Evolutionary conservation across 768 basidiomycete genomes (phyloP), one percentile per base, ranked within the genome.

Genomic region (Lanmaoa pseudosensibilis): DNA sequence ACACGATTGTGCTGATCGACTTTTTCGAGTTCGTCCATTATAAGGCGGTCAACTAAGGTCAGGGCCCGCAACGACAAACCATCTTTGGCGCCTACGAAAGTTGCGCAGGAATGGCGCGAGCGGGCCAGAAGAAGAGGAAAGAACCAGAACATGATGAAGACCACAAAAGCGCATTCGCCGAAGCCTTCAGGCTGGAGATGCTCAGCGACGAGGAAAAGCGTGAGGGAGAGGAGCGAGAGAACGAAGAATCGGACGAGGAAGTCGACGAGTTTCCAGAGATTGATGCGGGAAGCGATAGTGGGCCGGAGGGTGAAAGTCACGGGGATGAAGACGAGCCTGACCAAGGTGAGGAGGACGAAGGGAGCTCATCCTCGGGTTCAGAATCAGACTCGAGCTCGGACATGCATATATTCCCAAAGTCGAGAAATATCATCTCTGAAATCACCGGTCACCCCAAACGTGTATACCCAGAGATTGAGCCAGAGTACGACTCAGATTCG

Each of bases 401-500:
- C 63, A 69, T 85, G 58, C 82, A 81, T 58, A 71, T 79, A 59
- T 81, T 77, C 63, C 88, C 88, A 25, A 82, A 80, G 70, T 73
- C 85, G 43, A 88, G 86, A 72, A 84, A 80, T 27, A 73, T 92
- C 37, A 78, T 86, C 52, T 94, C 92, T 39, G 77, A 85, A 55
- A 87, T 94, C 60, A 95, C 94, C 56, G 88, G 91, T n/a, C 84
- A 86, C 59, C 85, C 80, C 55, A 94, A 92, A 78, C 81, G 80
- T 57, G 84, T 92, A 38, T 94, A 90, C 69, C 91, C 91, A 44
- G 88, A 90, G 65, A 94, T 94, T 67, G 92, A 92, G 61, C 88
- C 93, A 11, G 86, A 90, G 55, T 95, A 95, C 68, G 92, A 92
- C 67, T 92, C 89, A 3, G 93, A 95, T 72, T 92, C 90, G 7